Conservation (phyloP, 306 rosid genomes). For the Vigna radiata region DNA sequence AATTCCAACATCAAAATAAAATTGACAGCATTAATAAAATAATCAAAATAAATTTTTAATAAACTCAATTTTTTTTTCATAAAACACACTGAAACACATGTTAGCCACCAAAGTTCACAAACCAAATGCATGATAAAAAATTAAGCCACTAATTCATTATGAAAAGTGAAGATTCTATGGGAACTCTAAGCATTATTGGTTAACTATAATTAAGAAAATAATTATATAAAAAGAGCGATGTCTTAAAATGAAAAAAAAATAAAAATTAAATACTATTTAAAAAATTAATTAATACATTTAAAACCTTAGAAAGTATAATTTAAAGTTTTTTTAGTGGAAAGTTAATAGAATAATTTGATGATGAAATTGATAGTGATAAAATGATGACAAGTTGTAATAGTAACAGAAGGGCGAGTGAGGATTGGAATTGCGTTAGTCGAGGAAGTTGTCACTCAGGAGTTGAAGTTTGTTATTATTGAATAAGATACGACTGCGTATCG, state of each 20-base stretch:
- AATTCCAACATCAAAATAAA: background rate
- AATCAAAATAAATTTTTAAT: no score
- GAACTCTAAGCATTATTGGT: background rate
- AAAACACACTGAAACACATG: background rate
- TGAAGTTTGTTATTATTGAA: slow-evolving; percentile 35
- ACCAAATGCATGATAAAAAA: background rate
- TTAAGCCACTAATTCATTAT: background rate
- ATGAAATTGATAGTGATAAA: background rate
- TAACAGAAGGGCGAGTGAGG: slow-evolving; percentile 30
- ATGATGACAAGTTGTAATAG: background rate
- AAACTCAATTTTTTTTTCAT: background rate
- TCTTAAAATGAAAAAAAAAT: no score
- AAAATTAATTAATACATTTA: background rate
- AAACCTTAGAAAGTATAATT: background rate
- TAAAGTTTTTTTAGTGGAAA: background rate
- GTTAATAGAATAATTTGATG: background rate
- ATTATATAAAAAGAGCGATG: background rate
- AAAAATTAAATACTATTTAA: background rate
- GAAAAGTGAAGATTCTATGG: background rate
- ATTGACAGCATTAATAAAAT: background rate
- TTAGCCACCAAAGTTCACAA: background rate
- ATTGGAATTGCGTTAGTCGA: background rate
- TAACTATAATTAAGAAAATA: background rate
- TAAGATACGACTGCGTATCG: slow-evolving; percentile 29
- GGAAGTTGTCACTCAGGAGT: slow-evolving; percentile 3